phyloP scores from a whole-genome alignment of 179 eudicot genomes.

The Dionaea muscipula region DNA sequence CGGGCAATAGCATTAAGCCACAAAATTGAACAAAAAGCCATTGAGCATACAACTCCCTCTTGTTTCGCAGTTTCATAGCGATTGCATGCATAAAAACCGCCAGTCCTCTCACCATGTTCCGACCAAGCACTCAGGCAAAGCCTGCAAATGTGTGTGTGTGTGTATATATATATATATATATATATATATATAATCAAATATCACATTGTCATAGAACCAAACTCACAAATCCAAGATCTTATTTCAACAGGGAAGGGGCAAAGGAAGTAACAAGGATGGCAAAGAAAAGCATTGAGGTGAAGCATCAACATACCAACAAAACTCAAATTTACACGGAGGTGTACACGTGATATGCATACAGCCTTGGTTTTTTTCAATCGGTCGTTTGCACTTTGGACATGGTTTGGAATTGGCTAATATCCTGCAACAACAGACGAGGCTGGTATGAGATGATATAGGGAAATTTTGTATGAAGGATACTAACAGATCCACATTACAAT shows the following conservation, averaged over 20 bases:
- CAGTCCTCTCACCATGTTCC: slow-evolving; percentile 72
- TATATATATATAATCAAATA: slow-evolving; percentile 6
- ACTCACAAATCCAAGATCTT: not conserved
- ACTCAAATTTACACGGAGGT: slow-evolving; percentile 81
- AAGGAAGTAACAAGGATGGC: not conserved
- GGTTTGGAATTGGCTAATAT: slow-evolving; percentile 88
- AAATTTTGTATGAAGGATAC: not conserved
- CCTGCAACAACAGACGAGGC: slow-evolving; percentile 25
- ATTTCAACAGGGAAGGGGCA: not conserved
- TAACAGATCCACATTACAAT: not conserved
- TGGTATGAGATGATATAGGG: slow-evolving; percentile 2
- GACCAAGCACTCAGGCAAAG: slow-evolving; percentile 76
- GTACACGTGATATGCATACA: slow-evolving; percentile 97
- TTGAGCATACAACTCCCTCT: slow-evolving; percentile 57
- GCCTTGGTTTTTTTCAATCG: slow-evolving; percentile 91
- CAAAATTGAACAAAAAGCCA: not conserved
- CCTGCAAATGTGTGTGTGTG: too few relatives aligned
- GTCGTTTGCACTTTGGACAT: slow-evolving; percentile 89
- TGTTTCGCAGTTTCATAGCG: slow-evolving; percentile 71
- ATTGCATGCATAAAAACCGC: slow-evolving; percentile 72
- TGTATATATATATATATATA: too few relatives aligned
- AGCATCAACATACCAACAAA: slow-evolving; percentile 60
- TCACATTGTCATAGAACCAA: not conserved
- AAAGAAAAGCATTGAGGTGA: not conserved
- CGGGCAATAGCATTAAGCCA: not conserved